Evolutionary conservation across 2,329 filamentous ascomycete genomes (phyloP).

Genomic region (Colletotrichum musae): DNA sequence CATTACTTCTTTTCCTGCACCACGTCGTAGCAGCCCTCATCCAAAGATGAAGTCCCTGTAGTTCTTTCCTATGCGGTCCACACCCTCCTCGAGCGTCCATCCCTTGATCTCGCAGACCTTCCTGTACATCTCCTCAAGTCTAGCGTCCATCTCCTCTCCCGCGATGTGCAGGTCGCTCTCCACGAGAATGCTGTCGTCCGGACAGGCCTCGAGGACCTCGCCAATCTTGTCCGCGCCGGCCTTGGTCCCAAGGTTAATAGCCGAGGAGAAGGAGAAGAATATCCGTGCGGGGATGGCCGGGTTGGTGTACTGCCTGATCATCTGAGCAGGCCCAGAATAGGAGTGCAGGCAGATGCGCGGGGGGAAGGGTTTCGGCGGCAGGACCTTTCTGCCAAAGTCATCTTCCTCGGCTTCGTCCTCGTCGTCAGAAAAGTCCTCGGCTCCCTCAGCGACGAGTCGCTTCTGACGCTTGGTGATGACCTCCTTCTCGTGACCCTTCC

Average conservation of each 20-base stretch:
- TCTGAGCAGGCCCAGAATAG: slow-evolving; percentile 84
- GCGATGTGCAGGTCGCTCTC: slow-evolving; percentile 93
- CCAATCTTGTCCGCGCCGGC: slow-evolving; percentile 66
- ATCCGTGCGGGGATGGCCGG: slow-evolving; percentile 80
- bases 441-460: slow-evolving; percentile 62
- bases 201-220: slow-evolving; percentile 78
- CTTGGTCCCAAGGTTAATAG: slow-evolving; percentile 80
- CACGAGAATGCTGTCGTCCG: slow-evolving; percentile 83
- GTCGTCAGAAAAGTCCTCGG: slow-evolving; percentile 61
- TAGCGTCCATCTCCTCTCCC: slow-evolving; percentile 83
- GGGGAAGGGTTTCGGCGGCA: slow-evolving; percentile 75
- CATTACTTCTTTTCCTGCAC: too few relatives aligned
- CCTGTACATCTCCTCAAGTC: slow-evolving; percentile 82
- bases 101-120: slow-evolving; percentile 83
- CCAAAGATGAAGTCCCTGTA: slow-evolving; percentile 85
- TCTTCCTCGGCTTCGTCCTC: slow-evolving; percentile 49
- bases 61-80: slow-evolving; percentile 77
- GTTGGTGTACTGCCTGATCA: slow-evolving; percentile 83
- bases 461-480: slow-evolving; percentile 73
- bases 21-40: not conserved
- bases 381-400: slow-evolving; percentile 24
- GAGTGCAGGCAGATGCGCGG: slow-evolving; percentile 95
- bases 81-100: slow-evolving; percentile 82
- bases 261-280: slow-evolving; percentile 90
- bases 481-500: slow-evolving; percentile 78